Evolutionary conservation across 805 yeast genomes (phyloP), one percentile per base, ranked within the genome.

Genomic region (Lachancea cidri): DNA sequence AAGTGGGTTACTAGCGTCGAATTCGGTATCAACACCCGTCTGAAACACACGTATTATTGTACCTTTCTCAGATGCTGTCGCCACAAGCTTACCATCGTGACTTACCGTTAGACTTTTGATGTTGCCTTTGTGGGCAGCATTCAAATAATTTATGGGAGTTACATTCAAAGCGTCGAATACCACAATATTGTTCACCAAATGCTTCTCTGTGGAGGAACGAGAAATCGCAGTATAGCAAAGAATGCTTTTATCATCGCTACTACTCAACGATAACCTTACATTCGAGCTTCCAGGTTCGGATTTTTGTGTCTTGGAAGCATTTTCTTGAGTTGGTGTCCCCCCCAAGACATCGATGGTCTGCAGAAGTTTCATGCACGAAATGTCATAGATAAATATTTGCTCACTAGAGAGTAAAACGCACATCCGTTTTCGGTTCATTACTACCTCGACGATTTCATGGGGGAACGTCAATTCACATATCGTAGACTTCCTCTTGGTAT

Each of bases 381-480:
- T 82, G 61, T 91, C 97, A 66, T 91, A 93, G 35, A 91, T 77
- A 58, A 80, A 85, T 7, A 93, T 77, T 62, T 89, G 95, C 45
- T 86, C 91, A 37, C 54, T 58, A 37, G 77, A 71, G 39, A 91
- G 67, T 4, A 85, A 77, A 14, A 89, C 93, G 24, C 86, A 73
- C 49, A 91, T 71, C 34, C 97, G 68, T 52, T 84, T 83, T 33
- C 97, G 73, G 62, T 91, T 93, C 65, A 91, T 73, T 50, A 77
- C 78, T 25, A 91, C 82, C 38, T 77, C 77, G 19, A 83, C 66
- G 2, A 91, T 81, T 5, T 79, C 68, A 3, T 86, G 77, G 1
- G 96, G 91, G 61, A 88, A 93, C 0, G 91, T 77, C 50, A 91
- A 68, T 57, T 91, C 98, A 64, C 98, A 91, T 15, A 91, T 87